Evolutionary conservation across 306 rosid genomes (phyloP).

Genomic region (Vigna nakashimae): DNA sequence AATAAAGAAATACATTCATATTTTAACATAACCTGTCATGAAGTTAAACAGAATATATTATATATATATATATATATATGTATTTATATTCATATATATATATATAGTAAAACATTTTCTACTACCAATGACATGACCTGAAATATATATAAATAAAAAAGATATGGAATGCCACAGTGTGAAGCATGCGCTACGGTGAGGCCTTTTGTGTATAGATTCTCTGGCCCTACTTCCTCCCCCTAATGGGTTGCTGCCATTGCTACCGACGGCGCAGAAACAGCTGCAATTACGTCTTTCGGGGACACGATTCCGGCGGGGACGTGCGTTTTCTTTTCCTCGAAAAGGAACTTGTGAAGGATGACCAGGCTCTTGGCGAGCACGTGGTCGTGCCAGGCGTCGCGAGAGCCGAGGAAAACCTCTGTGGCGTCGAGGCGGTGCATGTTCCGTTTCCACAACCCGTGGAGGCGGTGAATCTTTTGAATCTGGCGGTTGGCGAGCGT

Average conservation of each 20-base stretch:
- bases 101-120: conserved; percentile 1
- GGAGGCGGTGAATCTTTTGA: conserved; percentile 49
- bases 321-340: background rate
- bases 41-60: conserved; percentile 8
- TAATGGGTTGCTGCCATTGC: conserved; percentile 32
- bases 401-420: conserved; percentile 1
- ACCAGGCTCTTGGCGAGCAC: conserved; percentile 37
- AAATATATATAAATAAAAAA: background rate
- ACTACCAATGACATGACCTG: conserved; percentile 19
- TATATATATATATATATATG: background rate
- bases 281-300: background rate
- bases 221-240: background rate
- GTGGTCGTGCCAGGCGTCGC: conserved; percentile 43
- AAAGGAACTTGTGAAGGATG: conserved; percentile 42
- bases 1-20: conserved; percentile 15
- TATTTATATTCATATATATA: background rate
- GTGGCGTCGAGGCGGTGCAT: conserved; percentile 55
- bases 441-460: conserved; percentile 43
- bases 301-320: conserved; percentile 10
- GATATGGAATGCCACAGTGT: conserved; percentile 15
- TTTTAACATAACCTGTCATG: conserved; percentile 5
- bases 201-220: conserved; percentile 32
- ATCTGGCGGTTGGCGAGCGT: conserved; percentile 48
- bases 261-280: conserved; percentile 2
- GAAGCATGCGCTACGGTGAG: conserved; percentile 23